A percentile compares a stretch with the other conserved stretches of the same genome.
Evolutionary conservation across 2,329 filamentous ascomycete species (phyloP).

Genomic region (Trichophyton simii): DNA sequence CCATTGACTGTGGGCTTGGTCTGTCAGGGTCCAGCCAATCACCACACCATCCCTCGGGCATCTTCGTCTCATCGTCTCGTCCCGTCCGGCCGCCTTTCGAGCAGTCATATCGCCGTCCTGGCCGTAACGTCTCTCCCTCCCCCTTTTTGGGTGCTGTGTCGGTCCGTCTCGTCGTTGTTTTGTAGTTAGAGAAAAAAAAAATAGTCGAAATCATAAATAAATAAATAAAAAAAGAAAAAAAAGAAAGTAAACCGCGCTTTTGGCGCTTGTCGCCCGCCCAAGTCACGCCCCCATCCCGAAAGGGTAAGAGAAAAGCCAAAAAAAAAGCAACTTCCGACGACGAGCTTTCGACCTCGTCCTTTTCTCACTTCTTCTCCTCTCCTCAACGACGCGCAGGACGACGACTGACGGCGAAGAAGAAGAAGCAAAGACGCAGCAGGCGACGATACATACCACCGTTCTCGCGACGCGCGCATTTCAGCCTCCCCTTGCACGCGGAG

Average conservation of each 20-base stretch:
- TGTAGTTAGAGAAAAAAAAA: too few species aligned
- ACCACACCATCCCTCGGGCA: not conserved
- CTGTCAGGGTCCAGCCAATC: slow-evolving; percentile 5
- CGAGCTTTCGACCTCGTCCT: not conserved
- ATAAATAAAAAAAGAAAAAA: not conserved
- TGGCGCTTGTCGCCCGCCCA: not conserved
- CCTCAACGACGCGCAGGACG: not conserved
- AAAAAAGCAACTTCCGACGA: slow-evolving; percentile 3
- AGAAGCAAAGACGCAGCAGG: not conserved
- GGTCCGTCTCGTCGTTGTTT: not conserved
- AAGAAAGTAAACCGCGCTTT: not conserved
- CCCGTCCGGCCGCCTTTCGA: not conserved
- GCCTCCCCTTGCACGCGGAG: not conserved
- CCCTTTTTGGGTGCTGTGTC: not conserved
- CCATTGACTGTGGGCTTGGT: not conserved
- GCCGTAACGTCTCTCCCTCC: not conserved
- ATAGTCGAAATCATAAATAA: not conserved
- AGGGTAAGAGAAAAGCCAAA: not conserved
- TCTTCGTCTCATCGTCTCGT: not conserved
- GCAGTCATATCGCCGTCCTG: not conserved
- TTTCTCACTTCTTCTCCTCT: not conserved
- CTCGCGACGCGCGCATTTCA: not conserved
- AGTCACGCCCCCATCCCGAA: slow-evolving; percentile 3
- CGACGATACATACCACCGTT: not conserved
- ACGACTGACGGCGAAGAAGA: not conserved